phyloP scores from a whole-genome alignment of 2,329 filamentous ascomycete genomes.

The Aspergillus sp. region DNA sequence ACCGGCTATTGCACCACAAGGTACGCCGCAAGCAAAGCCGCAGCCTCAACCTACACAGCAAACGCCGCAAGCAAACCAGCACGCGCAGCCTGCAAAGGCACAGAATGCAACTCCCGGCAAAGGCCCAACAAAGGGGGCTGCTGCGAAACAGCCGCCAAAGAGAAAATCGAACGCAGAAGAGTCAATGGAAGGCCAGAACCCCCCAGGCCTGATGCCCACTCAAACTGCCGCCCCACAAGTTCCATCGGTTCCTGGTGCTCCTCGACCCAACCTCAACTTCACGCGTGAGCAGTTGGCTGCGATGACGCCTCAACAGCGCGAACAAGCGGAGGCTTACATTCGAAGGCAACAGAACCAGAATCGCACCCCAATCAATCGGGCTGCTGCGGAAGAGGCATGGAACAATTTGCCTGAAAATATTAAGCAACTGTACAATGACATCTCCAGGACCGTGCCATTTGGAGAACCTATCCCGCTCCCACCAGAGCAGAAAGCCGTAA shows the following conservation, averaged over 20 bases:
- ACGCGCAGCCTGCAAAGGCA: slow-evolving; percentile 22
- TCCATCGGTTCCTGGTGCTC: slow-evolving; percentile 10
- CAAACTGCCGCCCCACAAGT: slow-evolving; percentile 21
- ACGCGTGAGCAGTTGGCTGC: slow-evolving; percentile 32
- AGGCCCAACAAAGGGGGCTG: slow-evolving; percentile 16
- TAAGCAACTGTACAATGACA: slow-evolving; percentile 34
- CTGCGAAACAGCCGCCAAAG: slow-evolving; percentile 29
- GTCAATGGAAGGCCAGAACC: slow-evolving; percentile 36
- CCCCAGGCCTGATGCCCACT: slow-evolving; percentile 14
- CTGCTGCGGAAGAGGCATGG: slow-evolving; percentile 32
- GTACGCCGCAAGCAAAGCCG: slow-evolving; percentile 19
- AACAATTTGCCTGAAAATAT: slow-evolving; percentile 33
- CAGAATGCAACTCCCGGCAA: slow-evolving; percentile 22
- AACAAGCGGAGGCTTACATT: slow-evolving; percentile 30
- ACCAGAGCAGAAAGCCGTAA: slow-evolving; percentile 31
- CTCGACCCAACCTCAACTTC: slow-evolving; percentile 16
- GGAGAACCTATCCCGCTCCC: slow-evolving; percentile 28
- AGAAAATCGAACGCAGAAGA: slow-evolving; percentile 44
- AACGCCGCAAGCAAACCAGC: slow-evolving; percentile 20
- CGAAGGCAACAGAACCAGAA: slow-evolving; percentile 29
- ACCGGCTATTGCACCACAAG: slow-evolving; percentile 13
- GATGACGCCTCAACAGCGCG: slow-evolving; percentile 38
- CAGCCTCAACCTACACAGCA: slow-evolving; percentile 17
- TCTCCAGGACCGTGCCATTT: slow-evolving; percentile 24
- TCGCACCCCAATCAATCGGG: slow-evolving; percentile 26